Conservation (phyloP, 768 basidiomycete species). For the Russula vinacea region DNA sequence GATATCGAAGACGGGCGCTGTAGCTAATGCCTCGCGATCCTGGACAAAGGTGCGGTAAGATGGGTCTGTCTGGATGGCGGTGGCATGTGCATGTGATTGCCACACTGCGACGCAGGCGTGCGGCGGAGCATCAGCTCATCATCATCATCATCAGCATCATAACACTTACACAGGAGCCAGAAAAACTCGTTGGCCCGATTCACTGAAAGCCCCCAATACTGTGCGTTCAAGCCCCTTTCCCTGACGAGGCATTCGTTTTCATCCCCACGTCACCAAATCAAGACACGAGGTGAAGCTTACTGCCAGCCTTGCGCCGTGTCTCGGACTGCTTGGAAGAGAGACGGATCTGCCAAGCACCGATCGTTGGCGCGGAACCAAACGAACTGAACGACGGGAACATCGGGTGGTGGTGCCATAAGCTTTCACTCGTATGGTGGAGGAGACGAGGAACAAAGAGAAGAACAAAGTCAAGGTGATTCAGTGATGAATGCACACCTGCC, state of each 20-base stretch:
- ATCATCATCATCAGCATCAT: not conserved
- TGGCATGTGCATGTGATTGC: constrained; percentile 5
- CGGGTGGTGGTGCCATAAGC: not conserved
- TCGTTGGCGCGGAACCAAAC: not conserved
- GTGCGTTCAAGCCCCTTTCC: constrained; percentile 9
- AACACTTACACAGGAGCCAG: constrained; percentile 18
- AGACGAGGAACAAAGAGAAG: not conserved
- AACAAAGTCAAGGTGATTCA: not conserved
- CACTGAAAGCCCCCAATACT: constrained; percentile 16
- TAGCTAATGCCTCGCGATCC: not conserved
- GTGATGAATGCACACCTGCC: too few relatives aligned
- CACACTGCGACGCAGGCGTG: too few relatives aligned
- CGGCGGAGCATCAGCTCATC: too few relatives aligned
- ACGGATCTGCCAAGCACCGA: not conserved
- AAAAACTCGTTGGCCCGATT: not conserved
- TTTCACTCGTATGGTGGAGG: not conserved
- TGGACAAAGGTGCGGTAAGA: not conserved
- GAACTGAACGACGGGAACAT: constrained; percentile 5
- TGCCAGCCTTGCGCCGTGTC: constrained; percentile 8
- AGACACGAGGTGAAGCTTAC: not conserved
- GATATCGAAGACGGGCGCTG: not conserved
- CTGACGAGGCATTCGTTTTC: not conserved
- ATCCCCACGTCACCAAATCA: not conserved
- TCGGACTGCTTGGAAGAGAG: constrained; percentile 9
- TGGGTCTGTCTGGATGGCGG: constrained; percentile 10